phyloP scores from a whole-genome alignment of 2,329 filamentous ascomycete genomes.

The Teratosphaeriaceae sp. region DNA sequence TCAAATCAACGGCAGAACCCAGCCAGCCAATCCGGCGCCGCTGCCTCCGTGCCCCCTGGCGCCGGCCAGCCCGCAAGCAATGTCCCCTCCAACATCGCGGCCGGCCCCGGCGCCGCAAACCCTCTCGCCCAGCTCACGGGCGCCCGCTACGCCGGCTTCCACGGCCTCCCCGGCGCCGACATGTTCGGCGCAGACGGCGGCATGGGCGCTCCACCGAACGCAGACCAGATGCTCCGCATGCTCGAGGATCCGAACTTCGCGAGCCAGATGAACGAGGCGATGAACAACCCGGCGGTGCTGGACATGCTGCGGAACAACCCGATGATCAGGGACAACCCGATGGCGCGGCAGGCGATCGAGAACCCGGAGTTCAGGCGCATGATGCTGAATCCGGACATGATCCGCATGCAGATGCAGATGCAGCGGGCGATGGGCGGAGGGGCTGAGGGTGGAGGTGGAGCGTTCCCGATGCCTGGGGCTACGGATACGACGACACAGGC shows the following conservation, averaged over 20 bases:
- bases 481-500: slow-evolving; percentile 69
- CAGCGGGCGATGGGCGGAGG: slow-evolving; percentile 57
- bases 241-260: slow-evolving; percentile 83
- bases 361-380: slow-evolving; percentile 85
- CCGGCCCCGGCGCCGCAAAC: slow-evolving; percentile 74
- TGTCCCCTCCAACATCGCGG: slow-evolving; percentile 70
- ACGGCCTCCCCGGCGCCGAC: slow-evolving; percentile 77
- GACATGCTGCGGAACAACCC: slow-evolving; percentile 62
- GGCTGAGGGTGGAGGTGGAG: slow-evolving; percentile 39
- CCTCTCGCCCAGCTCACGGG: slow-evolving; percentile 85
- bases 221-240: slow-evolving; percentile 76
- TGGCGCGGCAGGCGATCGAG: slow-evolving; percentile 78
- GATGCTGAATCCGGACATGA: slow-evolving; percentile 83
- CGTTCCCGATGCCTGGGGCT: slow-evolving; percentile 84
- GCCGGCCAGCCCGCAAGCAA: slow-evolving; percentile 50
- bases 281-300: slow-evolving; percentile 90
- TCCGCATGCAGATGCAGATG: slow-evolving; percentile 77
- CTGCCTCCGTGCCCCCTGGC: slow-evolving; percentile 28
- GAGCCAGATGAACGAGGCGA: slow-evolving; percentile 84
- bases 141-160: slow-evolving; percentile 86
- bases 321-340: slow-evolving; percentile 83
- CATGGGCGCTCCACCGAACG: slow-evolving; percentile 79
- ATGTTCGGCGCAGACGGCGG: slow-evolving; percentile 93
- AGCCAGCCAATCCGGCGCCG: slow-evolving; percentile 41
- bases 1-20: slow-evolving; percentile 66